These are phyloP conservation scores for Tausonia pullulans DNA, from an alignment of 1,284 basidiomycete genomes.

Conservation along the genomic window DNA sequence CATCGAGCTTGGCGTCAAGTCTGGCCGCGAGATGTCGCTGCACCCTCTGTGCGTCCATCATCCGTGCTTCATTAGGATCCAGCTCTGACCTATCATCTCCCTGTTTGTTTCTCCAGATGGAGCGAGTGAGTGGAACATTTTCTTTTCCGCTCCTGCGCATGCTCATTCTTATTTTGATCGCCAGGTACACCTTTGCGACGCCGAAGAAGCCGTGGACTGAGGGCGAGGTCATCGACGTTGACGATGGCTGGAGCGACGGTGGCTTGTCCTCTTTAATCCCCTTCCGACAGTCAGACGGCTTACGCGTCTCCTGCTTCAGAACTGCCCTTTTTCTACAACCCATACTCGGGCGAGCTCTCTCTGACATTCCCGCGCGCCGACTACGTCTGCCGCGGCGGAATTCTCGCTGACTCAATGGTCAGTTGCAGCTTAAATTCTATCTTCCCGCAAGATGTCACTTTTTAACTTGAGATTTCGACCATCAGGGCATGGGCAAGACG, in stretches of 20 bases:
- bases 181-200: constrained; percentile 18
- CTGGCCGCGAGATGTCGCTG: constrained; percentile 26
- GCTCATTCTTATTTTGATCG: constrained; percentile 38
- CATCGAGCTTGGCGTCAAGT: constrained; percentile 31
- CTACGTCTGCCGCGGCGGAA: constrained; percentile 57
- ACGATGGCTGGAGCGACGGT: constrained; percentile 26
- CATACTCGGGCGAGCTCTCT: constrained; percentile 42
- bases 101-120: not conserved
- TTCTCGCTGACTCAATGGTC: constrained; percentile 37
- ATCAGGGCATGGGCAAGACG: constrained; percentile 43
- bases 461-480: constrained; percentile 35
- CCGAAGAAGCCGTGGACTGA: constrained; percentile 31
- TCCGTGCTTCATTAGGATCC: not conserved
- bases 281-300: not conserved
- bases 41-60: constrained; percentile 38
- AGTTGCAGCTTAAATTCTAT: not conserved
- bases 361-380: constrained; percentile 75
- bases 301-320: not conserved
- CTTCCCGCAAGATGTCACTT: not conserved
- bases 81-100: not conserved
- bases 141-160: no score
- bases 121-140: no score
- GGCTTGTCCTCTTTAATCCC: constrained; percentile 6
- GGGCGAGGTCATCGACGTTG: constrained; percentile 31
- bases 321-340: constrained; percentile 55